A percentile compares a stretch with the other conserved stretches of the same genome.
Conservation (phyloP, 805 yeast species). For the Cyberlindnera bimundalis region DNA sequence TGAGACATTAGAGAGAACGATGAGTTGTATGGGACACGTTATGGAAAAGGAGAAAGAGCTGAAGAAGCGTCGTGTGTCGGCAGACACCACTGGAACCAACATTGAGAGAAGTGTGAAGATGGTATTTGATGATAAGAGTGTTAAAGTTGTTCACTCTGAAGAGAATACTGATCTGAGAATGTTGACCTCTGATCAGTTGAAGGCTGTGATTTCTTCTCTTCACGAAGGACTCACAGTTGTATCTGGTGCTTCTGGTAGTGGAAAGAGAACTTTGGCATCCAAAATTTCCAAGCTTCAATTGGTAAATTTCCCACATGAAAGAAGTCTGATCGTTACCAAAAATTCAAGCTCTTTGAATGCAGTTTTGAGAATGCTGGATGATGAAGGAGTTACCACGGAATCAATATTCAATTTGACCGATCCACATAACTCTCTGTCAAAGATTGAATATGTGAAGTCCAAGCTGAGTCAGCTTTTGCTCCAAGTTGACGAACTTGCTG, state of each 20-base stretch:
- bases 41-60: background rate
- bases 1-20: slow-evolving; percentile 4
- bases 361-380: background rate
- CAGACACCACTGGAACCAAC: background rate
- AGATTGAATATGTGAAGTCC: background rate
- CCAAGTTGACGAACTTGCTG: slow-evolving; percentile 32
- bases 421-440: background rate
- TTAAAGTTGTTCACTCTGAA: background rate
- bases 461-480: slow-evolving; percentile 9
- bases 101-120: background rate
- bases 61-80: slow-evolving; percentile 12
- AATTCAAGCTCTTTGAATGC: background rate
- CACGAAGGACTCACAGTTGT: slow-evolving; percentile 41
- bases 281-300: slow-evolving; percentile 21
- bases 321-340: slow-evolving; percentile 16
- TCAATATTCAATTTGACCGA: slow-evolving; percentile 11
- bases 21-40: background rate
- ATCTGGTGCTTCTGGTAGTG: slow-evolving; percentile 55
- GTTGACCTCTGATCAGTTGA: slow-evolving; percentile 5
- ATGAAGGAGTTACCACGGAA: background rate
- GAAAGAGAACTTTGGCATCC: slow-evolving; percentile 35
- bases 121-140: background rate
- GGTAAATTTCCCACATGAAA: slow-evolving; percentile 21
- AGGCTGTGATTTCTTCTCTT: slow-evolving; percentile 23
- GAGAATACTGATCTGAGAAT: background rate